phyloP scores from a whole-genome alignment of 352 stramenopile species.

The Lagenidium sp. region DNA sequence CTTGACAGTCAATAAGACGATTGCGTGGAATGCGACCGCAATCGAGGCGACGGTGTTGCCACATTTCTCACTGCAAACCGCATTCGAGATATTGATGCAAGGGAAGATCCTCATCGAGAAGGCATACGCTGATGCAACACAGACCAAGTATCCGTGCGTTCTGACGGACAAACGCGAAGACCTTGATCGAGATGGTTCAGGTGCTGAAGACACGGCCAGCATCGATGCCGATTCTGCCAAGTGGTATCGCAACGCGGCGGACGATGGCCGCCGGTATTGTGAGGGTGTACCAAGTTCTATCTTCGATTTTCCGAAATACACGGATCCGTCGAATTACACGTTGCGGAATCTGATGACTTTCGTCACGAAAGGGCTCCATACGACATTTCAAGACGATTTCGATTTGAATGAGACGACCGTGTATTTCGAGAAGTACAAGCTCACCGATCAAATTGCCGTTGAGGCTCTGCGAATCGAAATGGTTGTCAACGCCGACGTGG shows the following conservation, averaged over 20 bases:
- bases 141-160: conserved; percentile 25
- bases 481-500: background rate
- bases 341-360: background rate
- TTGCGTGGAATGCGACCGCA: background rate
- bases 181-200: conserved; percentile 8
- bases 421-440: conserved; percentile 7
- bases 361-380: background rate
- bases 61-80: conserved; percentile 7
- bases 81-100: conserved; percentile 29
- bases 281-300: conserved; percentile 24
- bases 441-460: conserved; percentile 6
- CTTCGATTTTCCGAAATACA: conserved; percentile 19
- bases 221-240: conserved; percentile 9
- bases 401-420: background rate
- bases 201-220: background rate
- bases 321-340: background rate
- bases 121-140: conserved; percentile 19
- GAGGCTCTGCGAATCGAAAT: conserved; percentile 9
- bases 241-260: conserved; percentile 9
- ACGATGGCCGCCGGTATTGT: conserved; percentile 26
- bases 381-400: conserved; percentile 2
- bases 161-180: conserved; percentile 22
- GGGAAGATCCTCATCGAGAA: conserved; percentile 31
- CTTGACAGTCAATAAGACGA: conserved; percentile 3
- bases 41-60: background rate